Conservation (phyloP, 768 basidiomycete species). For the Termitomyces sp. region DNA sequence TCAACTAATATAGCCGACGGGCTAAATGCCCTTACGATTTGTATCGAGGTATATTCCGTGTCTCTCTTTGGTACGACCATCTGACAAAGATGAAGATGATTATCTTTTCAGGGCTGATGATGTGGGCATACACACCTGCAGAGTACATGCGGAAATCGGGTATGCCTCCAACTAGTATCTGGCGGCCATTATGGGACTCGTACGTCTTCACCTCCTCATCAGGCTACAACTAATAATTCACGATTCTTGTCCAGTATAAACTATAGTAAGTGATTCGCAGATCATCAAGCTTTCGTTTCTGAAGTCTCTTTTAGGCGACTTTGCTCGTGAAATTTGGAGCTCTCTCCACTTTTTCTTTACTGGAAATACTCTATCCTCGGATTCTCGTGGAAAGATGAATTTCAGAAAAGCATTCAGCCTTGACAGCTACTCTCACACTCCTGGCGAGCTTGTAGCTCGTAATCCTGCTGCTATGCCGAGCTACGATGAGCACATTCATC, state of each 20-base stretch:
- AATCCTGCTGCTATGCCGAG: slow-evolving; percentile 11
- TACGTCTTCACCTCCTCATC: slow-evolving; percentile 30
- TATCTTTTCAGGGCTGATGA: slow-evolving; percentile 72
- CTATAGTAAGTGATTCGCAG: slow-evolving; percentile 18
- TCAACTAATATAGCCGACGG: slow-evolving; percentile 82
- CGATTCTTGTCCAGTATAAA: slow-evolving; percentile 26
- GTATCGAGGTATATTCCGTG: slow-evolving; percentile 61
- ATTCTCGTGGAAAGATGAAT: slow-evolving; percentile 20
- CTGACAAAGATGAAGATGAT: slow-evolving; percentile 58
- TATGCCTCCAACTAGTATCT: slow-evolving; percentile 47
- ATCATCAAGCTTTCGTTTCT: background rate
- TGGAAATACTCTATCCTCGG: slow-evolving; percentile 24
- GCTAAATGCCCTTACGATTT: slow-evolving; percentile 75
- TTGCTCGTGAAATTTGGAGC: slow-evolving; percentile 56
- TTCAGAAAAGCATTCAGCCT: slow-evolving; percentile 40
- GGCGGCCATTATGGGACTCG: slow-evolving; percentile 74
- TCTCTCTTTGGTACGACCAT: background rate
- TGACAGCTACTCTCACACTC: background rate
- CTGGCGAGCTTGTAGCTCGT: background rate
- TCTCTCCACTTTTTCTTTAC: slow-evolving; percentile 62
- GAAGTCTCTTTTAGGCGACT: slow-evolving; percentile 47
- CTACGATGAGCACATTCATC: slow-evolving; percentile 17
- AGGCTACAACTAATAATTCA: background rate
- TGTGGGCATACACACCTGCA: slow-evolving; percentile 74
- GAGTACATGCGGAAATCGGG: slow-evolving; percentile 58